Conservation (phyloP, 108 stramenopile species). For the Cylindrotheca closterium region DNA sequence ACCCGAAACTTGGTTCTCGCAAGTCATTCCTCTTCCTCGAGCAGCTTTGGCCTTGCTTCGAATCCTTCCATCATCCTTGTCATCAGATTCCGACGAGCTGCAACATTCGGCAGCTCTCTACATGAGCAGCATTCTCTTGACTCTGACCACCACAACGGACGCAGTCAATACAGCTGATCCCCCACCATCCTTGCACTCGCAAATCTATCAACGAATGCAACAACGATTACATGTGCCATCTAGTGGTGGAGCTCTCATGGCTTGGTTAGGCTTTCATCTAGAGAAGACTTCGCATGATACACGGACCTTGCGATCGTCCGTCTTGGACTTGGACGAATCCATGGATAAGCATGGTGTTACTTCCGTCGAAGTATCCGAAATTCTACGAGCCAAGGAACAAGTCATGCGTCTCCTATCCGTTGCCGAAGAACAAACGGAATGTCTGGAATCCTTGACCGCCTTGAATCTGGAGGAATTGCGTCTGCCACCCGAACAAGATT, state of each 20-base stretch:
- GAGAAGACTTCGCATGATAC: constrained; percentile 45
- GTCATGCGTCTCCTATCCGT: constrained; percentile 38
- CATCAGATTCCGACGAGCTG: constrained; percentile 32
- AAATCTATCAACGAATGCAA: constrained; percentile 34
- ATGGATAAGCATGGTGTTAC: constrained; percentile 39
- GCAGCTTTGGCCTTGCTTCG: constrained; percentile 41
- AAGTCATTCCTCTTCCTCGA: constrained; percentile 42
- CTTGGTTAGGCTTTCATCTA: constrained; percentile 50
- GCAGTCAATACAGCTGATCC: too few species aligned
- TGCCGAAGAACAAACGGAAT: constrained; percentile 52
- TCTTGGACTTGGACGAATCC: constrained; percentile 39
- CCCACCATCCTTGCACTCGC: constrained; percentile 34
- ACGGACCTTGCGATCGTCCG: constrained; percentile 32
- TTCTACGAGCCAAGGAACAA: constrained; percentile 45
- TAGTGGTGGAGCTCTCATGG: constrained; percentile 39
- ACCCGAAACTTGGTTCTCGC: constrained; percentile 33
- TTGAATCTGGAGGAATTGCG: neutral
- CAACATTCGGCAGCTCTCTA: constrained; percentile 41
- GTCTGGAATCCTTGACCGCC: constrained; percentile 1
- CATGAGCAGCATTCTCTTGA: constrained; percentile 41
- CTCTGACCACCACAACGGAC: constrained; percentile 42
- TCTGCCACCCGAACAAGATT: too few species aligned
- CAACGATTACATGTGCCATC: constrained; percentile 39
- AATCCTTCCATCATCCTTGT: constrained; percentile 30
- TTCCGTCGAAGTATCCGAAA: constrained; percentile 35